These are phyloP conservation scores for Mycena filopes DNA, from an alignment of 768 basidiomycete genomes.

Conservation along the genomic window DNA sequence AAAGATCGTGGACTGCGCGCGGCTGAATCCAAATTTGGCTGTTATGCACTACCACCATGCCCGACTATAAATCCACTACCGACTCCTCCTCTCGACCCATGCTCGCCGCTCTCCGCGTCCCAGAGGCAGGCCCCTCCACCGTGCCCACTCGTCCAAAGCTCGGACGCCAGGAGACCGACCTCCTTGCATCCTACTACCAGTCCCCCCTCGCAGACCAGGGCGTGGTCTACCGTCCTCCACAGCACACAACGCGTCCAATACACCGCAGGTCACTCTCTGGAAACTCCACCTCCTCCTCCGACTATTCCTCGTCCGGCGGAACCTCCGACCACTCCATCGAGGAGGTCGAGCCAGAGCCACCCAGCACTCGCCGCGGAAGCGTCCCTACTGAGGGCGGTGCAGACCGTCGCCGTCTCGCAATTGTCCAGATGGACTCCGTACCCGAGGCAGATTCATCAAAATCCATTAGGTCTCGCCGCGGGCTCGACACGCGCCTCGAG, in stretches of 20 bases:
- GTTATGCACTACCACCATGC: not conserved
- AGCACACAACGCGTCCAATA: not conserved
- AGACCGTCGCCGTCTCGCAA: slow-evolving; percentile 74
- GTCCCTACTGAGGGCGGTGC: slow-evolving; percentile 67
- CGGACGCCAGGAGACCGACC: slow-evolving; percentile 51
- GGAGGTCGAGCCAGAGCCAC: slow-evolving; percentile 34
- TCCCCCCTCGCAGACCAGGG: slow-evolving; percentile 59
- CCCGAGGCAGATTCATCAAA: slow-evolving; percentile 40
- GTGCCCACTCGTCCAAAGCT: slow-evolving; percentile 32
- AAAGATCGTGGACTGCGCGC: not conserved
- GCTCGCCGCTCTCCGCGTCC: slow-evolving; percentile 47
- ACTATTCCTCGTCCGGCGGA: slow-evolving; percentile 60
- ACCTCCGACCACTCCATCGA: slow-evolving; percentile 35
- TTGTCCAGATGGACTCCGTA: slow-evolving; percentile 67
- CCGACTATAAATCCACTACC: not conserved
- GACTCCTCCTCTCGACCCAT: slow-evolving; percentile 30
- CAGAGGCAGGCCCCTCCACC: slow-evolving; percentile 35
- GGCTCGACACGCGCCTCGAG: slow-evolving; percentile 51
- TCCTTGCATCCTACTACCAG: slow-evolving; percentile 65
- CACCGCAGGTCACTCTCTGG: slow-evolving; percentile 32
- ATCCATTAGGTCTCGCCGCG: slow-evolving; percentile 51
- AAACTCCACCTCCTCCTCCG: slow-evolving; percentile 57
- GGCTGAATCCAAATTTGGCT: not conserved
- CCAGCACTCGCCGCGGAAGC: slow-evolving; percentile 54
- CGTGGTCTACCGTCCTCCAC: slow-evolving; percentile 33